Base-by-base conservation (phyloP, 1,284 basidiomycete genomes). In the Trichosporon inkin region DNA sequence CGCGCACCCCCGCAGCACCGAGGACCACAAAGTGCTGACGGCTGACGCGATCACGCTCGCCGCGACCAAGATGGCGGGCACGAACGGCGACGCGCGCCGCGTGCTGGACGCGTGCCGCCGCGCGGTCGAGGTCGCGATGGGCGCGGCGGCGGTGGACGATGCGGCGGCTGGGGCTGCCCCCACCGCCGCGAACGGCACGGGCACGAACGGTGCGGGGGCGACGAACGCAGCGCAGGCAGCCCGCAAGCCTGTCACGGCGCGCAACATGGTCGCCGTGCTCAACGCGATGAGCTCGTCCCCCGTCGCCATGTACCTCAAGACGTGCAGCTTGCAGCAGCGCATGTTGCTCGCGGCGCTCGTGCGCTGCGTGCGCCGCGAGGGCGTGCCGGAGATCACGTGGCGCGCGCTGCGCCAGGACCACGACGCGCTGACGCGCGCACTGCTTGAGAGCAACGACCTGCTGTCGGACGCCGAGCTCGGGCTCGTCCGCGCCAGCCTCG, bases 11-110 rank as follows among this genome's bases (percentile, higher is more conserved):
- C 51, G 79, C 2, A 84, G 81, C 53, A 83, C 82, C 56, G 82
- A 82, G 49, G 86, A 90, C 10, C 84, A 93, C 49, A 80, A 82
- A 10, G 78, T 85, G 0, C 79, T 85, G 40, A 71, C 76, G 41
- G 70, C 77, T 10, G 91, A 94, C 69, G 94, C 90, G 0, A 84
- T 99, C 67, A 88, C 86, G 71, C 86, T 95, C 63, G 92, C 92
- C 1, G 87, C 94, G 0, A 92, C 91, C 81, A 92, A 89, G 70
- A 90, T 98, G 56, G 88, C 92, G 16, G 88, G 88, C 24, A 90
- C 97, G 61, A 93, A 91, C 61, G 96, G 96, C 17, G 96, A 99
- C 75, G 96, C 96, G 0, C 82, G 96, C 49, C 83, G 94, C 35
- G 91, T 95, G 35, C 81, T 99, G 58, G 96, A 99, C 74, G 89